These are phyloP conservation scores for Collariella sp. DNA, from an alignment of 495 filamentous ascomycete species.

Conservation along the genomic window DNA sequence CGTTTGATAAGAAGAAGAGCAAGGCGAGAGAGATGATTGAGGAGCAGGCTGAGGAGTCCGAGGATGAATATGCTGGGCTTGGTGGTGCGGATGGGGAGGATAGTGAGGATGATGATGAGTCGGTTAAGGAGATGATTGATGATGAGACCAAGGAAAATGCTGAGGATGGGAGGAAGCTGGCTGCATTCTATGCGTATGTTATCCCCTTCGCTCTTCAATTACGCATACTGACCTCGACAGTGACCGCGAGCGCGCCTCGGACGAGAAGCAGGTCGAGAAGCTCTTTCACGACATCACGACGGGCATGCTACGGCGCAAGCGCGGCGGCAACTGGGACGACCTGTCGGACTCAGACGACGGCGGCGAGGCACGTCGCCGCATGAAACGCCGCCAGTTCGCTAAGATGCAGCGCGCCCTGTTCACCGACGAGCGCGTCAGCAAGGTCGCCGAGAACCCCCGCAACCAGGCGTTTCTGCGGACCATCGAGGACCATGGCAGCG, in stretches of 20 bases:
- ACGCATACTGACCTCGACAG: constrained; percentile 25
- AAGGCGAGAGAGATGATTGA: constrained; percentile 81
- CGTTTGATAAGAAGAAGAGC: constrained; percentile 78
- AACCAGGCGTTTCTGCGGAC: constrained; percentile 81
- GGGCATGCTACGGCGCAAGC: constrained; percentile 71
- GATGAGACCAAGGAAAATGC: constrained; percentile 58
- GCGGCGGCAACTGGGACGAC: constrained; percentile 65
- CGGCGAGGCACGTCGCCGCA: constrained; percentile 61
- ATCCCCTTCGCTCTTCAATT: neutral
- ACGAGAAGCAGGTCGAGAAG: constrained; percentile 81
- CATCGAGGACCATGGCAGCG: constrained; percentile 73
- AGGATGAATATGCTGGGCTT: constrained; percentile 94
- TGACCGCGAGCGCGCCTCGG: constrained; percentile 56
- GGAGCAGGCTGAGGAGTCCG: constrained; percentile 93
- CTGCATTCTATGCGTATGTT: constrained; percentile 82
- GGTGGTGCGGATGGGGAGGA: constrained; percentile 88
- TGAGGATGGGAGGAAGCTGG: constrained; percentile 68
- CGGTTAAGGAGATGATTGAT: constrained; percentile 81
- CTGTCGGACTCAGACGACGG: constrained; percentile 85
- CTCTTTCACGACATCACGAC: constrained; percentile 87
- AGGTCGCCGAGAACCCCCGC: constrained; percentile 85
- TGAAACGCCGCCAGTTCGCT: constrained; percentile 80
- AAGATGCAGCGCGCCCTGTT: constrained; percentile 86
- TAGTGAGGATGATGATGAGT: constrained; percentile 48
- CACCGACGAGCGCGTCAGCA: constrained; percentile 81